Conservation (phyloP, 1,284 basidiomycete species). For the Cryptococcus wingfieldii region DNA sequence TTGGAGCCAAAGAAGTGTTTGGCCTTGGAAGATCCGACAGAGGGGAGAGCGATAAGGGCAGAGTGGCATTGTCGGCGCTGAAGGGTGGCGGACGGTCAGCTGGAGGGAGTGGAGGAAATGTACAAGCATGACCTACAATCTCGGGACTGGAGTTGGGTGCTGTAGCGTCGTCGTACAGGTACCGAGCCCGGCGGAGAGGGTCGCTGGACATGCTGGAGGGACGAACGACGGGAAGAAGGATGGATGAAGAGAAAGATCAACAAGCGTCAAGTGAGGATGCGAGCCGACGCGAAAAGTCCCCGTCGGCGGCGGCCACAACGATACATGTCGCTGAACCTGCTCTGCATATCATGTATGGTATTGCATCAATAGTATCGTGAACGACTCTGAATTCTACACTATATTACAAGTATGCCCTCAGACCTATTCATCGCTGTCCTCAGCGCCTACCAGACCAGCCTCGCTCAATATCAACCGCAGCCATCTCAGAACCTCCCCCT, state of each 20-base stretch:
- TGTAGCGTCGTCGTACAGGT: slow-evolving; percentile 8
- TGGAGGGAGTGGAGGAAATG: not conserved
- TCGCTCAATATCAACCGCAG: slow-evolving; percentile 29
- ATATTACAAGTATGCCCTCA: not conserved
- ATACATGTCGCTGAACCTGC: no score
- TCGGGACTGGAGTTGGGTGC: slow-evolving; percentile 8
- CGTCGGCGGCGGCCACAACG: not conserved
- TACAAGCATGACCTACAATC: slow-evolving; percentile 7
- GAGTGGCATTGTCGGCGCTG: slow-evolving; percentile 19
- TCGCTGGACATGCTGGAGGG: not conserved
- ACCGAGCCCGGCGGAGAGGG: slow-evolving; percentile 6
- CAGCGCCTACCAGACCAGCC: slow-evolving; percentile 36
- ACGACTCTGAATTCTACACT: not conserved
- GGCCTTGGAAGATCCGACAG: slow-evolving; percentile 14
- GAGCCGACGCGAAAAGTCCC: not conserved
- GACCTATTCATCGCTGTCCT: slow-evolving; percentile 31
- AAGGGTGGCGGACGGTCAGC: not conserved
- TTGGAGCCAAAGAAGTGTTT: slow-evolving; percentile 26
- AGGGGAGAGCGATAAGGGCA: slow-evolving; percentile 22
- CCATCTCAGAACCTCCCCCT: slow-evolving; percentile 41
- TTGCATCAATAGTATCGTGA: not conserved
- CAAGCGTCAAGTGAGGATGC: not conserved
- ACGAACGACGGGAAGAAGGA: not conserved
- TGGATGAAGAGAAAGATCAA: not conserved
- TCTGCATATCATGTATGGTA: no score